Conservation (phyloP, 2,329 filamentous ascomycete species). For the Verticillium nonalfalfae region DNA sequence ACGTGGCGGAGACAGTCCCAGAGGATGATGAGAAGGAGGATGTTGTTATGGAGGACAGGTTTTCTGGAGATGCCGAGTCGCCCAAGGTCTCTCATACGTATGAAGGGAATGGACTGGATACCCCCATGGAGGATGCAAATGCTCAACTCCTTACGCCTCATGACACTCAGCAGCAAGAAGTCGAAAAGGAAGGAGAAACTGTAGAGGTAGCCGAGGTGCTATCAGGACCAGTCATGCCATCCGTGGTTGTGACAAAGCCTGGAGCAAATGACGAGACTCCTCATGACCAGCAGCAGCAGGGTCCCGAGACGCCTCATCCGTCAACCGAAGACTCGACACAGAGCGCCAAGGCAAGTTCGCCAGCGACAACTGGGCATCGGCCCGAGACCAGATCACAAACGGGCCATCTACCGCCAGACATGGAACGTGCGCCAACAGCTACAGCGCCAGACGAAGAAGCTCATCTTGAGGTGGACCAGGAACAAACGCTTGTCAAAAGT, state of each 20-base stretch:
- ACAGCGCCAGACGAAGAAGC: background rate
- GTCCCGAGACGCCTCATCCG: background rate
- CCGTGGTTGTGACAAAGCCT: background rate
- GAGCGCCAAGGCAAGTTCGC: background rate
- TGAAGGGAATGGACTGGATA: background rate
- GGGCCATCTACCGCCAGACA: background rate
- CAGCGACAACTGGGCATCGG: background rate
- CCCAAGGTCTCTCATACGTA: background rate
- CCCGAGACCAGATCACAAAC: background rate
- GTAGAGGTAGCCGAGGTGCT: background rate
- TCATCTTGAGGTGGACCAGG: background rate
- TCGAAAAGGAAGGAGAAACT: background rate
- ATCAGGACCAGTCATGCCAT: background rate
- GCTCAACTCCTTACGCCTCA: conserved; percentile 2
- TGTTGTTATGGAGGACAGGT: background rate
- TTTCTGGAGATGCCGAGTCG: background rate
- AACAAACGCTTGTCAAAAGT: background rate
- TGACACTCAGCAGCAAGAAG: conserved; percentile 5
- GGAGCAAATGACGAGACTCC: background rate
- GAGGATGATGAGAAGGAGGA: background rate
- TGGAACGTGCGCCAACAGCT: background rate
- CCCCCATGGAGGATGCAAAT: background rate
- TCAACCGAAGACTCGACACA: background rate
- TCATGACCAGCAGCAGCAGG: background rate
- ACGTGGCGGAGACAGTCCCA: background rate